These are phyloP conservation scores for Penicillium concentricum DNA, from an alignment of 2,329 filamentous ascomycete genomes.

Conservation along the genomic window DNA sequence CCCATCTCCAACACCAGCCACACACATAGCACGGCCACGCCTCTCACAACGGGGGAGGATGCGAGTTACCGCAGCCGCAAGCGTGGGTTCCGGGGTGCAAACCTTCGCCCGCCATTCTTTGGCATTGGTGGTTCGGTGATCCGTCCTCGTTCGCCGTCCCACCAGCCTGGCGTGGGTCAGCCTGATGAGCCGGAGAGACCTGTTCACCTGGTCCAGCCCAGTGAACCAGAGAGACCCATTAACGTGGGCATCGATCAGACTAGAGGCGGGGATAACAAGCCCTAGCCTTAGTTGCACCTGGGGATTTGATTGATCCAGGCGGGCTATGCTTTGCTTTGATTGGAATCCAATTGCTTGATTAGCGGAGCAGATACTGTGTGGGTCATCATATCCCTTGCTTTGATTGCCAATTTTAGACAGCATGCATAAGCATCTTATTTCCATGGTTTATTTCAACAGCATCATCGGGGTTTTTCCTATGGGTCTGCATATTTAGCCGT, in stretches of 20 bases:
- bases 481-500: not conserved
- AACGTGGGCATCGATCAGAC: slow-evolving; percentile 23
- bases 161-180: slow-evolving; percentile 22
- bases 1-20: slow-evolving; percentile 26
- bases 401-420: not conserved
- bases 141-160: slow-evolving; percentile 13
- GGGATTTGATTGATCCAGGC: not conserved
- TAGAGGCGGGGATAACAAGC: not conserved
- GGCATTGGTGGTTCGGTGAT: slow-evolving; percentile 30
- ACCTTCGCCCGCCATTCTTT: slow-evolving; percentile 24
- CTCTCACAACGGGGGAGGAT: slow-evolving; percentile 6
- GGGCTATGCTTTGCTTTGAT: not conserved
- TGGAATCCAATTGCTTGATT: not conserved
- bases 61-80: slow-evolving; percentile 27
- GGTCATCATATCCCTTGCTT: not conserved
- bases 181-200: slow-evolving; percentile 35
- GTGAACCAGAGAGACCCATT: slow-evolving; percentile 11
- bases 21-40: slow-evolving; percentile 38
- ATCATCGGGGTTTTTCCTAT: not conserved
- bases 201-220: slow-evolving; percentile 26
- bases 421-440: not conserved
- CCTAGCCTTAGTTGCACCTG: not conserved
- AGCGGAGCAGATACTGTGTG: not conserved
- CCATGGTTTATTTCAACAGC: not conserved
- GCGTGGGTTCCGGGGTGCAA: slow-evolving; percentile 18